phyloP scores from a whole-genome alignment of 108 stramenopile species.

The Aureococcus anophagefferens region DNA sequence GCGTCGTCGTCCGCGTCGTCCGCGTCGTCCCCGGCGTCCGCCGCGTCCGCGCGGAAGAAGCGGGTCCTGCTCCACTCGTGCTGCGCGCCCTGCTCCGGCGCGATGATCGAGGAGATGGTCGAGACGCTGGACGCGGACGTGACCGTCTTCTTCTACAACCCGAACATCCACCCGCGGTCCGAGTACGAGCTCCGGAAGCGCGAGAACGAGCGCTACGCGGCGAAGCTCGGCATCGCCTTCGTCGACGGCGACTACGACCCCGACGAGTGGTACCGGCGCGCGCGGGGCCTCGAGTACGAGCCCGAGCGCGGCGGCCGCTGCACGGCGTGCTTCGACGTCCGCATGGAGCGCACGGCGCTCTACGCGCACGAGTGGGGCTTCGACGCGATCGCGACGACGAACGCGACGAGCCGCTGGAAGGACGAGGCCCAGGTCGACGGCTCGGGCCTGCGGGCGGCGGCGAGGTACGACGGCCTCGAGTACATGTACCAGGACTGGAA shows the following conservation, averaged over 20 bases:
- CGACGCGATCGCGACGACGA: constrained; percentile 51
- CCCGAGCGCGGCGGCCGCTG: constrained; percentile 47
- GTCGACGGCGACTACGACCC: constrained; percentile 52
- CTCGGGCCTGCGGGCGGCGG: constrained; percentile 34
- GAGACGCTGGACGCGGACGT: constrained; percentile 20
- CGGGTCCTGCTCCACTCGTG: constrained; percentile 43
- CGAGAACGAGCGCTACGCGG: constrained; percentile 41
- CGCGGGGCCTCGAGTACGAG: constrained; percentile 52
- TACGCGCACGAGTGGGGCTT: constrained; percentile 54
- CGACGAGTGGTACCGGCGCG: constrained; percentile 40
- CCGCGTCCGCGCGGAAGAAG: neutral
- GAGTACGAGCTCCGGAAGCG: constrained; percentile 49
- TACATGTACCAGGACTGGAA: constrained; percentile 48
- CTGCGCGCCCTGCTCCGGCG: constrained; percentile 55
- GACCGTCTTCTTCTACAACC: constrained; percentile 56
- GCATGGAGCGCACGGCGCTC: constrained; percentile 50
- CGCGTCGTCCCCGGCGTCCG: no score
- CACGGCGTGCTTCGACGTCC: constrained; percentile 55
- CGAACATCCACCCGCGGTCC: constrained; percentile 50
- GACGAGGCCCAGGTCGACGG: constrained; percentile 49
- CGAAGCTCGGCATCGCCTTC: constrained; percentile 39
- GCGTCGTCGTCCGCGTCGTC: no score
- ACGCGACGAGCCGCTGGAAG: constrained; percentile 51
- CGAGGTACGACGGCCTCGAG: constrained; percentile 28
- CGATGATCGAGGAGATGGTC: constrained; percentile 58